These are phyloP conservation scores for Oryza meyeriana DNA, from an alignment of 176 grass and related monocot species.

Conservation along the genomic window DNA sequence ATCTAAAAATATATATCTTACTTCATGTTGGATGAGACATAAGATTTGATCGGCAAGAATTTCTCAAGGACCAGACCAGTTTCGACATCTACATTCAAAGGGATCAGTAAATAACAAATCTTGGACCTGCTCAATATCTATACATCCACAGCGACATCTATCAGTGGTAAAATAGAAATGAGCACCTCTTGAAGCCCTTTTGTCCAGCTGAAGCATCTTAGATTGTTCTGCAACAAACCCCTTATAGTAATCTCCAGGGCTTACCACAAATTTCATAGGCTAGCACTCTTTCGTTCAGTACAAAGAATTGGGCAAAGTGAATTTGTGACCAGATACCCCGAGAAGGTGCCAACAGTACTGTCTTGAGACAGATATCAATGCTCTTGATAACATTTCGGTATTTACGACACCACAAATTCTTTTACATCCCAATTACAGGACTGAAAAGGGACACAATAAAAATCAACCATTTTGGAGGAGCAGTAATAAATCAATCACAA, in stretches of 20 bases:
- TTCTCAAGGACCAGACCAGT: background rate
- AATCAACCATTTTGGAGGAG: background rate
- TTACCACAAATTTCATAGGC: background rate
- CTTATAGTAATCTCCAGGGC: background rate
- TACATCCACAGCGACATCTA: background rate
- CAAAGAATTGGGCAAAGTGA: background rate
- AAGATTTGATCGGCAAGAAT: background rate
- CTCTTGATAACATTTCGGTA: background rate
- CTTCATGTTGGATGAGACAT: background rate
- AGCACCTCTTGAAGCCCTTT: slow-evolving; percentile 10
- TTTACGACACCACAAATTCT: background rate
- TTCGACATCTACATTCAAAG: background rate
- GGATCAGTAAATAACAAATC: background rate
- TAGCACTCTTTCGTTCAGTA: background rate
- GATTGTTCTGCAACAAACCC: background rate
- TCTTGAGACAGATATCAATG: background rate
- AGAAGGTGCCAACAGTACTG: background rate
- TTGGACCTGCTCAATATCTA: no score
- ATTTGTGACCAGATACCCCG: background rate
- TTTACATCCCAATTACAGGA: background rate
- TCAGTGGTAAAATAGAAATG: background rate
- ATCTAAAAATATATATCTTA: no score
- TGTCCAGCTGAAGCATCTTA: background rate
- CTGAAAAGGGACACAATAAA: background rate
- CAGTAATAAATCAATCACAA: background rate